These are phyloP conservation scores for Salix koriyanagi DNA, from an alignment of 345 rosid species.

Conservation along the genomic window DNA sequence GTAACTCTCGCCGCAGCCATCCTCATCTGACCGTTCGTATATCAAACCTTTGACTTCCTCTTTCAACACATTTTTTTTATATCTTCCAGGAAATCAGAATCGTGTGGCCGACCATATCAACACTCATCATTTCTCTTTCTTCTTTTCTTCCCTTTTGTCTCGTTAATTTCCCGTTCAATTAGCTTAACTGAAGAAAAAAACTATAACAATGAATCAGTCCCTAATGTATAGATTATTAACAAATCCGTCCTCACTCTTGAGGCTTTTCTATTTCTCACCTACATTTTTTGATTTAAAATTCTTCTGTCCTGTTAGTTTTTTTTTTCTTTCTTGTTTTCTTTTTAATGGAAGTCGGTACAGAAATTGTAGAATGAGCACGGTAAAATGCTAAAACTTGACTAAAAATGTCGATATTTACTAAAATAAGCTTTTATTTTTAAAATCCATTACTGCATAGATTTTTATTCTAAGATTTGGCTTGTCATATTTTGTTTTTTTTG, in stretches of 20 bases:
- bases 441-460: too few species aligned
- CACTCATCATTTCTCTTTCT: background rate
- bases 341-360: background rate
- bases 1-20: background rate
- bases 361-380: background rate
- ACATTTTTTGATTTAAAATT: too few species aligned
- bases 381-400: too few species aligned
- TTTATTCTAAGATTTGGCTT: too few species aligned
- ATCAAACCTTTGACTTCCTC: constrained; percentile 16
- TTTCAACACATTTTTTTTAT: background rate
- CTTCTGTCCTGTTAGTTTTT: too few species aligned
- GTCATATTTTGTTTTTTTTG: too few species aligned
- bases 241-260: background rate
- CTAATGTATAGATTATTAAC: background rate
- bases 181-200: too few species aligned
- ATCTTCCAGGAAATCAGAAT: constrained; percentile 6
- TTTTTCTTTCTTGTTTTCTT: too few species aligned
- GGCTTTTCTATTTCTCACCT: background rate
- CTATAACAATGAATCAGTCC: background rate
- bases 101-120: constrained; percentile 10
- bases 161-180: background rate
- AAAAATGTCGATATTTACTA: too few species aligned
- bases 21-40: constrained; percentile 15
- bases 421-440: too few species aligned
- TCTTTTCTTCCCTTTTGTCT: background rate